Percentiles rank a stretch among this genome's conserved stretches.
phyloP scores from a whole-genome alignment of 495 filamentous ascomycete genomes.

The Lophium mytilinum region DNA sequence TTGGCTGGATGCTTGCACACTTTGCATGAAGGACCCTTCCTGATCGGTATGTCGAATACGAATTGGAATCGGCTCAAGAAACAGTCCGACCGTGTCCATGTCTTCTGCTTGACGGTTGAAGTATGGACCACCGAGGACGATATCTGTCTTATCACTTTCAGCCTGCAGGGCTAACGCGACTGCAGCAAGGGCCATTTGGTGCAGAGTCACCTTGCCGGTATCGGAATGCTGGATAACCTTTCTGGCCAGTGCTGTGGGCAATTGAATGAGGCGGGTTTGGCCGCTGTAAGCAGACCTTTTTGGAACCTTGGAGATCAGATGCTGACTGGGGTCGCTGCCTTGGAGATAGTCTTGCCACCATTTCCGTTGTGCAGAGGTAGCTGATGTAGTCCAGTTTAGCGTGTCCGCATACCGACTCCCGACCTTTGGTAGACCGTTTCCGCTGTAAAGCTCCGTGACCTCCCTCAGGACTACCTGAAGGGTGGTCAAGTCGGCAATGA shows the following conservation, averaged over 20 bases:
- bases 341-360: background rate
- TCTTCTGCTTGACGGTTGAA: conserved; percentile 29
- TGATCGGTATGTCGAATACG: conserved; percentile 17
- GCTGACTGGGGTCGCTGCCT: background rate
- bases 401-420: background rate
- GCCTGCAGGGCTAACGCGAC: conserved; percentile 24
- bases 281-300: background rate
- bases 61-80: conserved; percentile 33
- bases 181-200: conserved; percentile 30
- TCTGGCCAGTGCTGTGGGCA: background rate
- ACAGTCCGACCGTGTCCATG: conserved; percentile 28
- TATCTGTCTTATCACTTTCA: conserved; percentile 14
- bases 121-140: conserved; percentile 28
- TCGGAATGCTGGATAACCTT: background rate
- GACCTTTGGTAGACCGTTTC: background rate
- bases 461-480: conserved; percentile 24
- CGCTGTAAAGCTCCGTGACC: conserved; percentile 16
- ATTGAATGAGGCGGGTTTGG: background rate
- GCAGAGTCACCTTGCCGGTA: conserved; percentile 19
- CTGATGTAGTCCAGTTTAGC: background rate
- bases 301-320: background rate
- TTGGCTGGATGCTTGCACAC: conserved; percentile 17
- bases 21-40: conserved; percentile 6
- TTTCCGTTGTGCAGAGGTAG: background rate
- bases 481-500: conserved; percentile 28